Evolutionary conservation across 805 yeast genomes (phyloP).

Genomic region (Ogataea philodendri): DNA sequence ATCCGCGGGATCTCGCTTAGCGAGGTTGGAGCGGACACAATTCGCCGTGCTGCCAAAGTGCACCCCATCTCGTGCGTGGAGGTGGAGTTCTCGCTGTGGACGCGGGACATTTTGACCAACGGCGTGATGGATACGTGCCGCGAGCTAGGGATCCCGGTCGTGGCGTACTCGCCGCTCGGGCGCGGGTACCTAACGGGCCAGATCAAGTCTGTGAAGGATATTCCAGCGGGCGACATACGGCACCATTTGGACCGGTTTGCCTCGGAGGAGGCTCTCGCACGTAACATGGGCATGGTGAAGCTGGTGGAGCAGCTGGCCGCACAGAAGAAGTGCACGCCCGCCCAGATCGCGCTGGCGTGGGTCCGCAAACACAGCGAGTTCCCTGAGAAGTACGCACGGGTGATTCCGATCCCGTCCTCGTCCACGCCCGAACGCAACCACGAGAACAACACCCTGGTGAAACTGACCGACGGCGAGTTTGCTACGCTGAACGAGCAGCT

Average conservation of each 20-base stretch:
- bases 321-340: constrained; percentile 44
- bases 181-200: constrained; percentile 74
- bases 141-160: constrained; percentile 58
- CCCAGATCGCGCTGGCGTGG: constrained; percentile 76
- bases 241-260: constrained; percentile 52
- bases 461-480: constrained; percentile 57
- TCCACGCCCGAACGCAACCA: constrained; percentile 56
- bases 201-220: constrained; percentile 43
- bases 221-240: constrained; percentile 59
- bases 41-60: constrained; percentile 54
- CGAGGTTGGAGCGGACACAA: constrained; percentile 64
- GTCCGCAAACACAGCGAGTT: constrained; percentile 44
- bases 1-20: constrained; percentile 72
- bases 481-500: constrained; percentile 48
- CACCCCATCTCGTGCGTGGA: constrained; percentile 69
- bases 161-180: constrained; percentile 83
- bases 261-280: constrained; percentile 47
- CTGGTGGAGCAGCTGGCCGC: constrained; percentile 51
- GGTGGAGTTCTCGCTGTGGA: constrained; percentile 71
- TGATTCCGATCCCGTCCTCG: constrained; percentile 82
- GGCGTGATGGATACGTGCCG: constrained; percentile 63
- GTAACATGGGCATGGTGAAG: constrained; percentile 51
- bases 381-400: constrained; percentile 41
- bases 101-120: constrained; percentile 57
- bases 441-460: constrained; percentile 52